Evolutionary conservation across 2,329 filamentous ascomycete species (phyloP), one percentile per base, ranked within the genome.

Genomic region (Pseudonectria buxi): DNA sequence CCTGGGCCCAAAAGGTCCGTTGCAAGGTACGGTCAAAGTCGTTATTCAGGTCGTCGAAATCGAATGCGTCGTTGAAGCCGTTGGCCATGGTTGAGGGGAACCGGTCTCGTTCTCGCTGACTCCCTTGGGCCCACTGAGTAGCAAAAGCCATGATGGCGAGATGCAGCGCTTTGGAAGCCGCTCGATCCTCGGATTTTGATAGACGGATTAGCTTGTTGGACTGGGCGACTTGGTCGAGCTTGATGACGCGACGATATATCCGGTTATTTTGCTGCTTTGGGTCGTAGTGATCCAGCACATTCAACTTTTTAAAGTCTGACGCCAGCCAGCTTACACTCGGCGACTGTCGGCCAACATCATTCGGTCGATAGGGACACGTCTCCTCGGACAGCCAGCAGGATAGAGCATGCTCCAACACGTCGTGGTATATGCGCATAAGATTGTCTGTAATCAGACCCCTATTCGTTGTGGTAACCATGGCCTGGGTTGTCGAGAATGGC

Each of bases 311-410:
- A 31, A 53, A 53, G 24, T 53, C 42, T 31, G 40, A 44, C n/a
- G 50, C 50, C 24, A 53, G 30, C 50, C 50, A 53, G 30, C 50
- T 53, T 4, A 53, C 50, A 11, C 49, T 53, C 10, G 49, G 46
- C n/a, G 41, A 43, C n/a, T 44, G 36, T 5, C 37, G 36, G 16
- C 37, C 37, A 15, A 50, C 40, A 3, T 45, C 41, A 22, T 41
- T 42, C 3, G 51, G 26, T 6, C 28, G 24, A 14, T 74, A 74
- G 1, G 71, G 71, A 35, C 71, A 75, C 3, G 68, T 74, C 30
- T 63, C 59, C 40, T 74, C 71, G 0, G 69, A 71, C 13, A 74
- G 45, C 71, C 71, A 75, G 46, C 71, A 74, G 2, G 69, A 67
- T 6, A 74, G 51, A 10, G 65, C 69, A 44, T 72, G 67, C 43